Base-by-base conservation (phyloP, 2,329 filamentous ascomycete genomes). In the Coniochaeta pulveracea region DNA sequence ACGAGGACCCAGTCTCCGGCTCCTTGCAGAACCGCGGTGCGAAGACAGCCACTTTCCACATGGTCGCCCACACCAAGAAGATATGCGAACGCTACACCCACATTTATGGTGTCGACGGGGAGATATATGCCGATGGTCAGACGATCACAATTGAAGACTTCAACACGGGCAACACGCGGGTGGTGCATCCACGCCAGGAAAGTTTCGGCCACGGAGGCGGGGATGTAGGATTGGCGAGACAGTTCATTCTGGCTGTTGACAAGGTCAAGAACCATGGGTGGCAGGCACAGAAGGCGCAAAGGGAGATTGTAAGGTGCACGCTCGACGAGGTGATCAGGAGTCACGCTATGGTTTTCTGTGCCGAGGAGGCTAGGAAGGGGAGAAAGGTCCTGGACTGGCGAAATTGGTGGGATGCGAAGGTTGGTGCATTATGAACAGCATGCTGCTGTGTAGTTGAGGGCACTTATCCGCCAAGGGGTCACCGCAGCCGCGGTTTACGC, bases 281-380 rank as follows among this genome's bases (percentile, higher is more conserved):
- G 72, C 57, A 62, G 18, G 79, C 82, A 1, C 60, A 68, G 25
- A 69, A 69, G 40, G 88, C 88, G 2, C 89, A 96, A 64, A 64
- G 66, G 37, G 64, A 76, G 47, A 75, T 79, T 50, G 64, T 96
- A 17, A 86, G 85, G 0, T 93, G 85, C 56, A 82, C 80, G 10
- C 59, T 94, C 6, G 85, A 94, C 36, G 91, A 96, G 49, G 75
- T 81, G 2, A 69, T 96, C n/a, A 69, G 81, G 31, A 93, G 85
- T 48, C 91, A 96, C 58, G 88, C 83, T 2, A 72, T 91, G 57
- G 89, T 95, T 0, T 98, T 95, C 62, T 88, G 85, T 16, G 91
- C 89, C 0, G 91, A 96, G 57, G 82, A 93, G 47, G 85, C 89
- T 5, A 72, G 89, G 47, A 64, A 62, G 32, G 66, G 69, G 33